phyloP scores from a whole-genome alignment of 371 early-diverging fungal species.

The Apophysomyces ossiformis region DNA sequence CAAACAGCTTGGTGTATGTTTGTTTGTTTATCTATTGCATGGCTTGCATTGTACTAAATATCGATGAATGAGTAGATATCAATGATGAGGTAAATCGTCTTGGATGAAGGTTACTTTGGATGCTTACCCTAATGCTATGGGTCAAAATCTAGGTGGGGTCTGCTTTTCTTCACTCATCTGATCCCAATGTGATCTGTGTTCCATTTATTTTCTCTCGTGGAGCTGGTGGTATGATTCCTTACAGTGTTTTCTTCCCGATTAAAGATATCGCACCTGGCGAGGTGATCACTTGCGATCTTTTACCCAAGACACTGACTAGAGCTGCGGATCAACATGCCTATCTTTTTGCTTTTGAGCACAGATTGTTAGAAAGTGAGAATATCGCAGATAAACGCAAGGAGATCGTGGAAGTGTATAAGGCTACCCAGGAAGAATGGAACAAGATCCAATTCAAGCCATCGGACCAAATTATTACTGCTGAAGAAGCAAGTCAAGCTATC shows the following conservation, averaged over 20 bases:
- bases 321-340: conserved; percentile 53
- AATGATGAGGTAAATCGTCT: conserved; percentile 32
- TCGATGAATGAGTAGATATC: conserved; percentile 11
- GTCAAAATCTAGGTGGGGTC: conserved; percentile 55
- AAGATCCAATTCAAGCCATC: not conserved
- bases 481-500: conserved; percentile 10
- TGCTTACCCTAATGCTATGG: not conserved
- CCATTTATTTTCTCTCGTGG: conserved; percentile 69
- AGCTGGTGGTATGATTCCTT: conserved; percentile 55
- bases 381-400: conserved; percentile 23
- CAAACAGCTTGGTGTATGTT: conserved; percentile 67
- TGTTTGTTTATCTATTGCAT: not conserved
- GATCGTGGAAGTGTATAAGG: conserved; percentile 41
- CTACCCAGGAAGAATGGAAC: conserved; percentile 5
- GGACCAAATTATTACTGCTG: conserved; percentile 5
- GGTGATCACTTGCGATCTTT: conserved; percentile 52
- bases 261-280: conserved; percentile 56
- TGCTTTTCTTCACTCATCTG: conserved; percentile 56
- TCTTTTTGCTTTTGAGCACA: conserved; percentile 49
- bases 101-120: not conserved
- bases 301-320: conserved; percentile 45
- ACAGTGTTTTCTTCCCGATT: conserved; percentile 64
- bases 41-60: too few species aligned
- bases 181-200: conserved; percentile 56
- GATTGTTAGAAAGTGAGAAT: conserved; percentile 32